Base-by-base conservation (phyloP, 306 rosid genomes). In the Citrullus mucosospermus region DNA sequence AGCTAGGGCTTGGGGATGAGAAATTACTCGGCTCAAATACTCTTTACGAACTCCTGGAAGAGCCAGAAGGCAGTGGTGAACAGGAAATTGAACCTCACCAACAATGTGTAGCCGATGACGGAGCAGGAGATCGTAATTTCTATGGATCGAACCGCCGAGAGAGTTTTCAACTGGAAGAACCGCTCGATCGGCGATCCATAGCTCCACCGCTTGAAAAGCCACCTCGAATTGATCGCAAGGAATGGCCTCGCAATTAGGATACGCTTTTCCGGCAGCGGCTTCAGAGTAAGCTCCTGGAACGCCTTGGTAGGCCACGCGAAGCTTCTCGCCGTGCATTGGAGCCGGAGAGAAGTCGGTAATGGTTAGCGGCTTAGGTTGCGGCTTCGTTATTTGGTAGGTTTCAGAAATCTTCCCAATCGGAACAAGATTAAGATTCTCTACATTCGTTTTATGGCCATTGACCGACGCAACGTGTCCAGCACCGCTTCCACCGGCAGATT, bases 71-170 rank as follows among this genome's bases (percentile, higher is more conserved):
- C 98, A 95, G 93, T 95, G 98, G 75, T 95, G 97, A 8, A 95
- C 98, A 0, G 97, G 91, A 4, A 92, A 83, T 57, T 95, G 98
- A 7, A 95, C 98, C 81, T 95, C 97, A 3, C 97, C 98, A 59
- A 95, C 98, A 84, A 95, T 95, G 82, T 95, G 98, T 78, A 95
- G 98, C 10, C 97, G 96, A 82, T 95, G 98, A 11, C 98, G 96
- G 83, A 95, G 98, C 51, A 95, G 90, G 68, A 95, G 98, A 39
- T 95, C 97, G 86, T 95, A 95, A 44, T 95, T 95, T 3, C 97
- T 88, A 83, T 95, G 98, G 74, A 95, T 95, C 18, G 98, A 95
- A 4, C 98, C 97, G 30, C 98, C 98, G 69, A 95, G 97, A 12
- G 98, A 92, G 76, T 95, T 95, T 54, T 95, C 98, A 0, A 95